Percentiles rank a stretch among this genome's conserved stretches.
Conservation (phyloP, 1,139 yeast genomes). For the Kurtzmaniella natalensis region DNA sequence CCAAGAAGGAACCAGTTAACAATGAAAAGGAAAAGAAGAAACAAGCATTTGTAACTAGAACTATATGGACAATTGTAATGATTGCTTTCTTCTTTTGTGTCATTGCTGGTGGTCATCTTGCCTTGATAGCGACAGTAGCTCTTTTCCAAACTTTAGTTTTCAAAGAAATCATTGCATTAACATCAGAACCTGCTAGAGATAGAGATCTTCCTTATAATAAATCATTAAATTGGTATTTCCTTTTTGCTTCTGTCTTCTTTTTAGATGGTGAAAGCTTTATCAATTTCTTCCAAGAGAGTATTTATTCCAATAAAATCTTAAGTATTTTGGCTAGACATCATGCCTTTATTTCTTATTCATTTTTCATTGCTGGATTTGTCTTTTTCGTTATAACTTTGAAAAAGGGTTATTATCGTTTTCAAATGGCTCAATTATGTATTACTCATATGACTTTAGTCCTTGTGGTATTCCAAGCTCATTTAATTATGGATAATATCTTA, state of each 20-base stretch:
- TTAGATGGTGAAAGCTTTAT: constrained; percentile 84
- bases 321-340: constrained; percentile 59
- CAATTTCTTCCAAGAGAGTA: constrained; percentile 47
- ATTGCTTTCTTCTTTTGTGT: constrained; percentile 66
- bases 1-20: no score
- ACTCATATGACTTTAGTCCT: constrained; percentile 91
- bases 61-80: constrained; percentile 96
- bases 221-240: constrained; percentile 85
- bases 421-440: constrained; percentile 88
- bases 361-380: constrained; percentile 85
- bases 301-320: constrained; percentile 41
- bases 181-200: constrained; percentile 79
- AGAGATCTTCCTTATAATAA: constrained; percentile 79
- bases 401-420: constrained; percentile 85
- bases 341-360: constrained; percentile 74
- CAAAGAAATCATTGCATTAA: constrained; percentile 86
- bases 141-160: constrained; percentile 78
- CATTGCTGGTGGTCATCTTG: constrained; percentile 83
- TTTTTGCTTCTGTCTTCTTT: constrained; percentile 78
- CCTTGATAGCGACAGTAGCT: constrained; percentile 69
- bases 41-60: constrained; percentile 80
- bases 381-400: constrained; percentile 86
- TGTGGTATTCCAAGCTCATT: constrained; percentile 92
- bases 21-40: constrained; percentile 61
- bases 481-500: constrained; percentile 83